phyloP scores from a whole-genome alignment of 306 rosid genomes.

The Dalbergia cultrata region DNA sequence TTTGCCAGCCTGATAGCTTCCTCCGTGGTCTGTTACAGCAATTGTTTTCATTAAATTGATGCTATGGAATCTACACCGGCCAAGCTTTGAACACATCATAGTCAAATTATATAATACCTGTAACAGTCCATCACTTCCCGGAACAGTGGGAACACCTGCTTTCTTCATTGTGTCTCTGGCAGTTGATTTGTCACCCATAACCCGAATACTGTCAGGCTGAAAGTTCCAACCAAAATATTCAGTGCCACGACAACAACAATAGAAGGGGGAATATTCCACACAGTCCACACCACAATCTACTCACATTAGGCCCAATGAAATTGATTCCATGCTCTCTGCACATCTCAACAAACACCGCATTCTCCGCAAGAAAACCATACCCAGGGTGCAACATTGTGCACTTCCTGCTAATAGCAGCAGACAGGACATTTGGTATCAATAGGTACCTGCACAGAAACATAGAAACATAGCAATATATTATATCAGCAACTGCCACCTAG shows the following conservation, averaged over 20 bases:
- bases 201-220: slow-evolving; percentile 94
- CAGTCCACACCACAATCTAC: slow-evolving; percentile 39
- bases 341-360: slow-evolving; percentile 95
- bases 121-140: slow-evolving; percentile 61
- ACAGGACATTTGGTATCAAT: slow-evolving; percentile 79
- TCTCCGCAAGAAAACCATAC: slow-evolving; percentile 97
- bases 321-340: slow-evolving; percentile 91
- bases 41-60: background rate
- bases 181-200: slow-evolving; percentile 73
- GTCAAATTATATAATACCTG: slow-evolving; percentile 56
- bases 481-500: background rate
- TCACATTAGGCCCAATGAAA: slow-evolving; percentile 96
- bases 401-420: slow-evolving; percentile 82
- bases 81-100: slow-evolving; percentile 26
- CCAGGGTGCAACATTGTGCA: slow-evolving; percentile 99
- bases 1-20: slow-evolving; percentile 73
- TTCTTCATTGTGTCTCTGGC: slow-evolving; percentile 88
- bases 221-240: background rate
- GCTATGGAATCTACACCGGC: slow-evolving; percentile 10
- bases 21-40: slow-evolving; percentile 64
- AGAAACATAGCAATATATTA: background rate
- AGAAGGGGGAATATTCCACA: slow-evolving; percentile 1
- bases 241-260: background rate
- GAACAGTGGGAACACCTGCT: slow-evolving; percentile 64
- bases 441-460: slow-evolving; percentile 65